phyloP scores from a whole-genome alignment of 1,284 basidiomycete species.

The Apiotrichum laibachii region DNA sequence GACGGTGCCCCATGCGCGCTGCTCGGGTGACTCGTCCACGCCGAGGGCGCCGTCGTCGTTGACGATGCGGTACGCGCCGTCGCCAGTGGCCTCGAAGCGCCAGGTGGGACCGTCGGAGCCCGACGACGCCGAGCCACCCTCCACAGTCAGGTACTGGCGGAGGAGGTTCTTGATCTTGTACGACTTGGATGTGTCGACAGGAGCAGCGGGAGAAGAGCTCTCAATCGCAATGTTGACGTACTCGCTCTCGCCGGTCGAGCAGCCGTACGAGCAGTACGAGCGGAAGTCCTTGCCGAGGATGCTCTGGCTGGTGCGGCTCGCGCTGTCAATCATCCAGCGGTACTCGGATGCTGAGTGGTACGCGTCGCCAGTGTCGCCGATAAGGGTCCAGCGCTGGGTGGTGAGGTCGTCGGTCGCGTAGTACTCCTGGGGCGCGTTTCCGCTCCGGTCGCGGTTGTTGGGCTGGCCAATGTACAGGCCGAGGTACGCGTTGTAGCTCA shows the following conservation, averaged over 20 bases:
- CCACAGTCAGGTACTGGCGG: not conserved
- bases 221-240: slow-evolving; percentile 11
- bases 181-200: not conserved
- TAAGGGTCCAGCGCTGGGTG: slow-evolving; percentile 48
- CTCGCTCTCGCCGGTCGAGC: slow-evolving; percentile 4
- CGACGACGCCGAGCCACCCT: not conserved
- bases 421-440: slow-evolving; percentile 4
- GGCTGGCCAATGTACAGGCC: slow-evolving; percentile 11
- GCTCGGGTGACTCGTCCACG: not conserved
- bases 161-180: not conserved
- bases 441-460: not conserved
- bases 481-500: slow-evolving; percentile 10
- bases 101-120: not conserved
- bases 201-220: not conserved
- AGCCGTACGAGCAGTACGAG: slow-evolving; percentile 12
- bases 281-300: slow-evolving; percentile 11
- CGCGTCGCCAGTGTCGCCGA: slow-evolving; percentile 89
- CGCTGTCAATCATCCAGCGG: slow-evolving; percentile 10
- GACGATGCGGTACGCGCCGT: slow-evolving; percentile 5
- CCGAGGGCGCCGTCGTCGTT: not conserved
- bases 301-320: not conserved
- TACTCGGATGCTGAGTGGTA: slow-evolving; percentile 61
- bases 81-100: not conserved
- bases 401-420: slow-evolving; percentile 13
- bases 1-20: slow-evolving; percentile 3